Evolutionary conservation across 805 yeast genomes (phyloP).

Genomic region (Yueomyces sp.): DNA sequence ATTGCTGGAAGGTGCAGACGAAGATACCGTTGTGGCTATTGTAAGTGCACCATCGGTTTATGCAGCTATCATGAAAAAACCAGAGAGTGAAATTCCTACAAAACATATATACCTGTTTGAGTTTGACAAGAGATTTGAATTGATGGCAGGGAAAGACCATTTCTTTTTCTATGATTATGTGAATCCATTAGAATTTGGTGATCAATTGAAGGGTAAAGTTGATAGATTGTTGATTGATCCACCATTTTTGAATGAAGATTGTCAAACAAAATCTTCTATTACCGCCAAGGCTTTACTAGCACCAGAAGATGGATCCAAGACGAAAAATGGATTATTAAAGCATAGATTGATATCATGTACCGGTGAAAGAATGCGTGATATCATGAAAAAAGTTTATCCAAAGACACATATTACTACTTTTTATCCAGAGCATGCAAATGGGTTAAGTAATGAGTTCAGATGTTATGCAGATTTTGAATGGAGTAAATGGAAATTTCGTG

Average conservation of each 20-base stretch:
- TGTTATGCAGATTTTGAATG: constrained; percentile 76
- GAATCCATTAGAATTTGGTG: constrained; percentile 49
- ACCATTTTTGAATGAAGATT: constrained; percentile 70
- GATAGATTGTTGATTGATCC: constrained; percentile 75
- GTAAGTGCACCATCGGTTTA: constrained; percentile 88
- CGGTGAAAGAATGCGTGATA: constrained; percentile 72
- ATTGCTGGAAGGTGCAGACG: constrained; percentile 62
- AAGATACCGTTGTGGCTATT: constrained; percentile 55
- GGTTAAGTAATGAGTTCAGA: constrained; percentile 75
- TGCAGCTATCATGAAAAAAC: constrained; percentile 57
- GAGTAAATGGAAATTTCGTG: constrained; percentile 42
- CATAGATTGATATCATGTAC: constrained; percentile 63
- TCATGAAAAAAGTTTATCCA: constrained; percentile 52
- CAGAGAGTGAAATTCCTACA: constrained; percentile 43
- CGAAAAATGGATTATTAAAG: constrained; percentile 28
- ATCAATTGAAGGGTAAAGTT: constrained; percentile 42
- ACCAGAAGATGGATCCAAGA: constrained; percentile 25
- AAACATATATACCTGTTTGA: constrained; percentile 64
- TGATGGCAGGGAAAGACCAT: constrained; percentile 53
- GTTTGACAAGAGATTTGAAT: constrained; percentile 61
- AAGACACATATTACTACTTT: constrained; percentile 52
- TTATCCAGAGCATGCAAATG: constrained; percentile 70
- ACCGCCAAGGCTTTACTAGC: constrained; percentile 49
- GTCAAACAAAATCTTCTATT: constrained; percentile 56
- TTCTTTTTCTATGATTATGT: constrained; percentile 70